phyloP scores from a whole-genome alignment of 2,329 filamentous ascomycete genomes.

The Drechslerella dactyloides region DNA sequence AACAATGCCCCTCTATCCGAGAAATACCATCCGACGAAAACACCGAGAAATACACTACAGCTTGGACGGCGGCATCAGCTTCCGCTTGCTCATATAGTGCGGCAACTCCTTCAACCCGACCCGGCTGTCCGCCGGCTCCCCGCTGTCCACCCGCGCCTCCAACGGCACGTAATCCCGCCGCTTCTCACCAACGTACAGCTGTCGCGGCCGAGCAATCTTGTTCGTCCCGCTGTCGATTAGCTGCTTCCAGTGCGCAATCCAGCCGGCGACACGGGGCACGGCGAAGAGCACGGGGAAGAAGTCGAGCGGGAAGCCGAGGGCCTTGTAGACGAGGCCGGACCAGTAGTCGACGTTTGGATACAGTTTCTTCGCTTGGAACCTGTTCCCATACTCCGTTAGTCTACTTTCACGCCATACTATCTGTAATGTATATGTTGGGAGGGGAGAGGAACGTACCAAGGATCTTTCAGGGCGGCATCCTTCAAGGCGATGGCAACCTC shows the following conservation, averaged over 20 bases:
- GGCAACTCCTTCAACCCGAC: slow-evolving; percentile 54
- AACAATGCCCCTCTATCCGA: too few species aligned
- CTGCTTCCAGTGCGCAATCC: slow-evolving; percentile 64
- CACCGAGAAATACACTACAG: slow-evolving; percentile 12
- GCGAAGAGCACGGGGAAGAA: slow-evolving; percentile 65
- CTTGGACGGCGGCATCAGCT: slow-evolving; percentile 26
- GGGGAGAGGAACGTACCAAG: slow-evolving; percentile 54
- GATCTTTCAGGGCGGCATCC: slow-evolving; percentile 56
- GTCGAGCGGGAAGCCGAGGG: slow-evolving; percentile 64
- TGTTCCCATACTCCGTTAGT: slow-evolving; percentile 1
- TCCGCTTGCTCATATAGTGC: slow-evolving; percentile 50
- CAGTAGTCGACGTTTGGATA: slow-evolving; percentile 65
- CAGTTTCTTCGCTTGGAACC: slow-evolving; percentile 62
- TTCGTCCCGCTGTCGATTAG: slow-evolving; percentile 61
- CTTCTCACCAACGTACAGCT: slow-evolving; percentile 62
- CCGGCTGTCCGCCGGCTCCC: slow-evolving; percentile 51
- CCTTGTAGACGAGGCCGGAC: slow-evolving; percentile 64
- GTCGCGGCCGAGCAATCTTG: slow-evolving; percentile 64
- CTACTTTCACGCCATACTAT: slow-evolving; percentile 53
- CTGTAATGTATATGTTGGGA: slow-evolving; percentile 58
- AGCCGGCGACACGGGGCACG: slow-evolving; percentile 63
- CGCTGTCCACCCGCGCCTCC: slow-evolving; percentile 57
- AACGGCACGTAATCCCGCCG: slow-evolving; percentile 61
- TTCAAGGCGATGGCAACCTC: slow-evolving; percentile 62
- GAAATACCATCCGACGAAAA: too few species aligned